A percentile compares a stretch with the other conserved stretches of the same genome.
Evolutionary conservation across 2,329 filamentous ascomycete genomes (phyloP).

Genomic region (Lomentospora prolificans): DNA sequence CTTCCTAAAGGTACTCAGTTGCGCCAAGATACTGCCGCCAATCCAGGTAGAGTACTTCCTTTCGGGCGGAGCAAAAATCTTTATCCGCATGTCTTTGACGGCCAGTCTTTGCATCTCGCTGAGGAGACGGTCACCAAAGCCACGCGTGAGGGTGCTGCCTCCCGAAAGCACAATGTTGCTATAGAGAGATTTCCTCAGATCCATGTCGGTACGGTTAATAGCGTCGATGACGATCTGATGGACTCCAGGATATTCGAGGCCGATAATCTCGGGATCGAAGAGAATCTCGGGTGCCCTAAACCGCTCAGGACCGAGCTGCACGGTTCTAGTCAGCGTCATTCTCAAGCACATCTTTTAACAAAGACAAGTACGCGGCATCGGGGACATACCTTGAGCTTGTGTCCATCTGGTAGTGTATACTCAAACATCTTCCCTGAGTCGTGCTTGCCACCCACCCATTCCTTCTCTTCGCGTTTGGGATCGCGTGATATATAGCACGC

Average conservation of each 20-base stretch:
- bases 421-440: conserved; percentile 73
- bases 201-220: conserved; percentile 89
- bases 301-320: conserved; percentile 76
- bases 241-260: conserved; percentile 90
- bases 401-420: conserved; percentile 84
- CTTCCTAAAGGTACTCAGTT: conserved; percentile 97
- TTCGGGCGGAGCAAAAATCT: conserved; percentile 96
- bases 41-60: conserved; percentile 99
- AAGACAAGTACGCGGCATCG: no score
- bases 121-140: conserved; percentile 86
- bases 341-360: background rate
- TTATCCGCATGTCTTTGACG: conserved; percentile 98
- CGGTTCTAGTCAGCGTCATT: background rate
- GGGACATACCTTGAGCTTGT: conserved; percentile 68
- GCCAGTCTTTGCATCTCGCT: conserved; percentile 87
- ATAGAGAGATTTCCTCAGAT: conserved; percentile 86
- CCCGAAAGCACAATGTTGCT: conserved; percentile 96
- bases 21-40: conserved; percentile 91
- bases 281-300: conserved; percentile 96
- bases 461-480: conserved; percentile 90
- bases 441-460: conserved; percentile 74
- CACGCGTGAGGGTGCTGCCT: conserved; percentile 91
- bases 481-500: conserved; percentile 85
- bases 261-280: conserved; percentile 95
- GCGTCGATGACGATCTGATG: conserved; percentile 97